Base-by-base conservation (phyloP, 108 stramenopile species). In the Discostella stelligeroides region DNA sequence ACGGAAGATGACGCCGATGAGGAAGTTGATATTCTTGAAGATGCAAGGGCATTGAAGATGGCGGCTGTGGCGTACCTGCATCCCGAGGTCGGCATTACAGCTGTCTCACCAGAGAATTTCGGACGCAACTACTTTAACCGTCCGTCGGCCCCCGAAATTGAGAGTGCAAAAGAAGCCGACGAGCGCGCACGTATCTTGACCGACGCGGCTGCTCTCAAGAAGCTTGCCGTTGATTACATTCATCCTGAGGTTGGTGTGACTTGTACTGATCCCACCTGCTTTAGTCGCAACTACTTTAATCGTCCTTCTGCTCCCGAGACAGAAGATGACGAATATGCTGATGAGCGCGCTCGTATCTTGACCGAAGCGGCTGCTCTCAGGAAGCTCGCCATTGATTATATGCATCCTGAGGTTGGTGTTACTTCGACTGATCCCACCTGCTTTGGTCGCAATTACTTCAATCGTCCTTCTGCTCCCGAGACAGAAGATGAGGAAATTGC, bases 391-490 rank as follows among this genome's bases (percentile, higher is more conserved):
- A 73, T 63, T 21, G 71, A 77, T 59, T 86, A 81, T 49, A 15
- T 80, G 62, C 84, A 89, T 50, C 88, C 88, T 7, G 90, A 91
- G 72, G 48, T 58, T 45, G 83, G 70, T 0, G 73, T 91, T 10
- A 82, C 82, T 5, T 37, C 27, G 4, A 68, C 70, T 17, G 82
- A 85, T 64, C 41, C 72, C 17, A 34, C 59, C 0, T 75, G 71
- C 39, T 79, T 24, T 34, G 84, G 79, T 14, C 84, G 86, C 51
- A 82, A 82, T 80, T 90, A 87, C 75, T 90, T 87, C 74, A 63
- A 24, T 50, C 87, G 90, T 47, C 50, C 73, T 0, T 88, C 86
- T 51, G 90, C 90, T 54, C 72, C 82, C 34, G 38, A 39, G 28
- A 43, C 39, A 11, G 59, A 66, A 29, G 63, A 42, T n/a, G 56